phyloP scores from a whole-genome alignment of 2,329 filamentous ascomycete species.

The Neobulgaria alba region DNA sequence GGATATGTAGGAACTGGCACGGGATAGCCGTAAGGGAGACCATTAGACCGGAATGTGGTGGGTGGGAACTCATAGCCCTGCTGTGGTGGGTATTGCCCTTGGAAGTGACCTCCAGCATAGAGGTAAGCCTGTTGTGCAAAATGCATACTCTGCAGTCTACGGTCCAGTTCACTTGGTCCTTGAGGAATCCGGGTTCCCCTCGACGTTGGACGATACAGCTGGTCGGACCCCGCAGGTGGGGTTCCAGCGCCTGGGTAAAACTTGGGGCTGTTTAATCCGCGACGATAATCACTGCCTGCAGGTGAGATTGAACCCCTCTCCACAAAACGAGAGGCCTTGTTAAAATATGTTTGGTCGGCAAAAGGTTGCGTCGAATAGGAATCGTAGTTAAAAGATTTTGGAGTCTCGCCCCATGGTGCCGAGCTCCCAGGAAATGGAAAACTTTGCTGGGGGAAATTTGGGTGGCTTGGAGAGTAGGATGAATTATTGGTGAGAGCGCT shows the following conservation, averaged over 20 bases:
- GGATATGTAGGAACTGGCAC: slow-evolving; percentile 25
- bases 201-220: slow-evolving; percentile 23
- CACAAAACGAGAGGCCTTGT: slow-evolving; percentile 18
- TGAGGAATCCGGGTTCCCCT: slow-evolving; percentile 23
- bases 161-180: slow-evolving; percentile 22
- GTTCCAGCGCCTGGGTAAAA: slow-evolving; percentile 22
- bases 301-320: slow-evolving; percentile 25
- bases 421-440: slow-evolving; percentile 19
- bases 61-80: slow-evolving; percentile 33
- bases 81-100: slow-evolving; percentile 32
- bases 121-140: slow-evolving; percentile 27
- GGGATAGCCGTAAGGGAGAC: slow-evolving; percentile 30
- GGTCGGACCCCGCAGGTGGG: slow-evolving; percentile 22
- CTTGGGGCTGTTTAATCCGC: slow-evolving; percentile 26
- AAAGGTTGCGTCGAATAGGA: slow-evolving; percentile 23
- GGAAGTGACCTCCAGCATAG: slow-evolving; percentile 29
- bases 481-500: slow-evolving; percentile 11
- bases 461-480: slow-evolving; percentile 22
- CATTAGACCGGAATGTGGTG: slow-evolving; percentile 26
- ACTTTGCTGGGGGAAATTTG: slow-evolving; percentile 17
- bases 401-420: slow-evolving; percentile 24
- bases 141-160: slow-evolving; percentile 23
- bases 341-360: slow-evolving; percentile 24
- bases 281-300: slow-evolving; percentile 27
- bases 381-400: slow-evolving; percentile 21